Conservation (phyloP, 306 rosid genomes). For the Ceratonia siliqua region DNA sequence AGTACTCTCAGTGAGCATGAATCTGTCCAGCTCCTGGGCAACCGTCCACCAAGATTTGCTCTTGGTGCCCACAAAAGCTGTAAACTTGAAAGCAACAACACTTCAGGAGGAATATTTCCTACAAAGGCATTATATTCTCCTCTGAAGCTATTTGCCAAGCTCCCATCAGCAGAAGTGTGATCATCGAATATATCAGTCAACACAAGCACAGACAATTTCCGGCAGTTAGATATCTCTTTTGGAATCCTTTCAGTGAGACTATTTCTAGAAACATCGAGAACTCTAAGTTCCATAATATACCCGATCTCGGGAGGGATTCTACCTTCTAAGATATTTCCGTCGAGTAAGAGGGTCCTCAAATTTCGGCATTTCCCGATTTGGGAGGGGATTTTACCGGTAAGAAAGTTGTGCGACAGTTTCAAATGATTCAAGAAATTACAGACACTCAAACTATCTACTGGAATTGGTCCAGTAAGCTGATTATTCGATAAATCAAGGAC, state of each 20-base stretch:
- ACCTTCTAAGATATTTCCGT: slow-evolving; percentile 65
- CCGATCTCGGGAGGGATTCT: slow-evolving; percentile 59
- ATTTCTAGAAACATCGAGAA: slow-evolving; percentile 71
- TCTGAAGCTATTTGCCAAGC: slow-evolving; percentile 43
- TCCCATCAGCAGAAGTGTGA: slow-evolving; percentile 12
- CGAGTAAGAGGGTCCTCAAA: slow-evolving; percentile 58
- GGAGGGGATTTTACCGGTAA: slow-evolving; percentile 52
- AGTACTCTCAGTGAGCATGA: slow-evolving; percentile 54
- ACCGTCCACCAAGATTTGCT: slow-evolving; percentile 61
- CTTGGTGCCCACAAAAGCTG: slow-evolving; percentile 71
- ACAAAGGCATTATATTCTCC: slow-evolving; percentile 69
- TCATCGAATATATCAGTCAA: slow-evolving; percentile 49
- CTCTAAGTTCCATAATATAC: slow-evolving; percentile 44
- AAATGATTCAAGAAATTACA: slow-evolving; percentile 49
- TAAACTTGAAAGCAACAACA: slow-evolving; percentile 55
- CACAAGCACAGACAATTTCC: slow-evolving; percentile 52
- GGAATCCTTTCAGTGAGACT: slow-evolving; percentile 60
- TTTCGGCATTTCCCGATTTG: slow-evolving; percentile 57
- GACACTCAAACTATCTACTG: slow-evolving; percentile 18
- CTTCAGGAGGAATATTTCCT: slow-evolving; percentile 55
- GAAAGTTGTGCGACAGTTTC: slow-evolving; percentile 59
- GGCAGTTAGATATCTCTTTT: slow-evolving; percentile 49
- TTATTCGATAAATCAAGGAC: slow-evolving; percentile 60
- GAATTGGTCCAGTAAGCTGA: slow-evolving; percentile 45
- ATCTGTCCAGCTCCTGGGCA: slow-evolving; percentile 54